Conservation (phyloP, 2,329 filamentous ascomycete genomes). For the Monilinia laxa region DNA sequence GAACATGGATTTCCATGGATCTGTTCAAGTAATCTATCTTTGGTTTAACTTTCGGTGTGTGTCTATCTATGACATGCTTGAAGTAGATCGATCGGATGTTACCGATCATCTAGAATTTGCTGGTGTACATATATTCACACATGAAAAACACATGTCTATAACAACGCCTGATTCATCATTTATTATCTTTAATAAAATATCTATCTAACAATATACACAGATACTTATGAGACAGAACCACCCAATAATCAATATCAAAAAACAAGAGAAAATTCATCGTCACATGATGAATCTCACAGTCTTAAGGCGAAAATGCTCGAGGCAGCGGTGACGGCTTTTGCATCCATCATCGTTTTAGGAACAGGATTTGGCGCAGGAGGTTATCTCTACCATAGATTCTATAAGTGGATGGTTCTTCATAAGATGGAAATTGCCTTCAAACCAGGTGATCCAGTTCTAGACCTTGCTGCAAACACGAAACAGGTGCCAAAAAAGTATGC, state of each 20-base stretch:
- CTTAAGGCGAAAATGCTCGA: slow-evolving; percentile 63
- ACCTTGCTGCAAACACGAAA: slow-evolving; percentile 68
- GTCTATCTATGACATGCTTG: background rate
- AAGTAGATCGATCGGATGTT: background rate
- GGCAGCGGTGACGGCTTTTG: slow-evolving; percentile 71
- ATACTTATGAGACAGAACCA: background rate
- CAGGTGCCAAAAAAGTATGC: slow-evolving; percentile 48
- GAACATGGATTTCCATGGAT: slow-evolving; percentile 6
- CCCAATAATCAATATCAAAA: background rate
- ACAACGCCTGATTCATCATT: background rate
- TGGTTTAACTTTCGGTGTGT: background rate
- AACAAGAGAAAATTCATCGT: background rate
- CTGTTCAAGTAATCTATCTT: slow-evolving; percentile 6
- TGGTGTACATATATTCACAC: background rate
- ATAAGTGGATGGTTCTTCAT: slow-evolving; percentile 85
- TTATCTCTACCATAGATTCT: slow-evolving; percentile 76
- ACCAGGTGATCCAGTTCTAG: slow-evolving; percentile 86
- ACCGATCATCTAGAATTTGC: background rate
- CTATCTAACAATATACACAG: background rate
- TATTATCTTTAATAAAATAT: background rate
- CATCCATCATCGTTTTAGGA: slow-evolving; percentile 71
- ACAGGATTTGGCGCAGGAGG: slow-evolving; percentile 64
- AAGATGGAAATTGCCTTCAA: slow-evolving; percentile 94
- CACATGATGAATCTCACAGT: slow-evolving; percentile 21
- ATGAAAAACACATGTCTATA: background rate